phyloP scores from a whole-genome alignment of 2,329 filamentous ascomycete genomes.

The Neodidymelliopsis sp. region DNA sequence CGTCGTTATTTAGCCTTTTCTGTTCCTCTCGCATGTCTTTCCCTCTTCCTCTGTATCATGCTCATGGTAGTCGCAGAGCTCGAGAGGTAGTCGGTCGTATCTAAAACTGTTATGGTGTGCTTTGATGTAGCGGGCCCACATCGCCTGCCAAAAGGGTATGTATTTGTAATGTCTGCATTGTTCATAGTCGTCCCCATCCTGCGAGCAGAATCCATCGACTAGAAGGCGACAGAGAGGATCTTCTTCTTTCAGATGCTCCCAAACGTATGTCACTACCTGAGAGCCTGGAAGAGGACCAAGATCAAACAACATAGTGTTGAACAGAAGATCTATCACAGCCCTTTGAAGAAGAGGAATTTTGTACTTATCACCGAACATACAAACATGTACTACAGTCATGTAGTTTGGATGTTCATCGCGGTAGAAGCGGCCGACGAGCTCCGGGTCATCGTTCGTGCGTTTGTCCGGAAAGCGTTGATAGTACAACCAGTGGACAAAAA shows the following conservation, averaged over 20 bases:
- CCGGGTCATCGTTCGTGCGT: neutral
- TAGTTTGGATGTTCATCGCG: neutral
- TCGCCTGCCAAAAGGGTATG: neutral
- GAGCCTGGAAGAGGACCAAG: neutral
- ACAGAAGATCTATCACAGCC: neutral
- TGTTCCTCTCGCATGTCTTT: neutral
- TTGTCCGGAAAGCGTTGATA: slow-evolving; percentile 9
- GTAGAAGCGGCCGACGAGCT: neutral
- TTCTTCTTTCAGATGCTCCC: neutral
- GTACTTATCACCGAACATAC: slow-evolving; percentile 20
- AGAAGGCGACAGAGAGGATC: neutral
- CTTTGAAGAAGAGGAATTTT: neutral
- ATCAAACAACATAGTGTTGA: neutral
- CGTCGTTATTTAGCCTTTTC: too few relatives aligned
- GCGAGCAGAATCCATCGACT: neutral
- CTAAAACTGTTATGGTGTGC: neutral
- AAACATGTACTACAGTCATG: slow-evolving; percentile 3
- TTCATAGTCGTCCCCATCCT: neutral
- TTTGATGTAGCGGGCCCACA: neutral
- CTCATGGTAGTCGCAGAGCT: too few relatives aligned
- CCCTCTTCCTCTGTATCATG: neutral
- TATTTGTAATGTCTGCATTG: neutral
- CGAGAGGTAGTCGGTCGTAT: neutral
- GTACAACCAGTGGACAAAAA: slow-evolving; percentile 26
- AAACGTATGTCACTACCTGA: neutral